A percentile compares a stretch with the other conserved stretches of the same genome.
phyloP scores from a whole-genome alignment of 2,329 filamentous ascomycete species.

The Huntiella savannae region DNA sequence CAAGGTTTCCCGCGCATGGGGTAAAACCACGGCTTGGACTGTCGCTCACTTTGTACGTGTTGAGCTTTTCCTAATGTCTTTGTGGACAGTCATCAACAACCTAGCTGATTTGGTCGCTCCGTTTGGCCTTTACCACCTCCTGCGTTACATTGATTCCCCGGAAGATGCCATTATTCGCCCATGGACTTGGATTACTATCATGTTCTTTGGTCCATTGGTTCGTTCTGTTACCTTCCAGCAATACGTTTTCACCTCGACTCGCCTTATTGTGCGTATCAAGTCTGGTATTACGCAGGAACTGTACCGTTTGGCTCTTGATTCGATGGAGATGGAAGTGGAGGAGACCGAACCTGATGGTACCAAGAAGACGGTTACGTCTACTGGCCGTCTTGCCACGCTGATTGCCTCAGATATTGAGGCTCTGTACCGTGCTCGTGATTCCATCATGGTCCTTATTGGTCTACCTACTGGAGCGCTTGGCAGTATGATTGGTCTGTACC shows the following conservation, averaged over 20 bases:
- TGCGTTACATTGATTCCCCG: slow-evolving; percentile 28
- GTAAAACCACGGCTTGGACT: slow-evolving; percentile 27
- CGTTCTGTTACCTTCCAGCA: slow-evolving; percentile 34
- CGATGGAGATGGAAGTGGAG: slow-evolving; percentile 38
- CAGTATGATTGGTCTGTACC: slow-evolving; percentile 32
- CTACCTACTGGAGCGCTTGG: slow-evolving; percentile 28
- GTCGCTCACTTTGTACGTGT: slow-evolving; percentile 23
- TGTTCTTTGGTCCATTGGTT: slow-evolving; percentile 27
- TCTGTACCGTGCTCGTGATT: slow-evolving; percentile 31
- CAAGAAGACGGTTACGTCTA: slow-evolving; percentile 22
- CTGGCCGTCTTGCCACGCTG: slow-evolving; percentile 33
- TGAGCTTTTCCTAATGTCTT: slow-evolving; percentile 27
- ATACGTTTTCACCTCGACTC: slow-evolving; percentile 37
- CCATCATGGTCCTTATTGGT: slow-evolving; percentile 27
- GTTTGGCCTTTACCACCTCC: slow-evolving; percentile 31
- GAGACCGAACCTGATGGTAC: slow-evolving; percentile 12
- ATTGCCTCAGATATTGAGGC: slow-evolving; percentile 41
- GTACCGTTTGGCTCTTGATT: slow-evolving; percentile 34
- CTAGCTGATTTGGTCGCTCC: slow-evolving; percentile 31
- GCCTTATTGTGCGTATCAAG: slow-evolving; percentile 32
- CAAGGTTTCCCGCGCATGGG: slow-evolving; percentile 24
- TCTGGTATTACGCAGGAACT: slow-evolving; percentile 38
- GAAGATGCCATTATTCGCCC: slow-evolving; percentile 26
- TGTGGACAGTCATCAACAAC: slow-evolving; percentile 22
- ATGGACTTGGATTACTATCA: slow-evolving; percentile 33